Evolutionary conservation across 768 basidiomycete genomes (phyloP), one percentile per base, ranked within the genome.

Genomic region (Pleurotus salmoneostramineus): DNA sequence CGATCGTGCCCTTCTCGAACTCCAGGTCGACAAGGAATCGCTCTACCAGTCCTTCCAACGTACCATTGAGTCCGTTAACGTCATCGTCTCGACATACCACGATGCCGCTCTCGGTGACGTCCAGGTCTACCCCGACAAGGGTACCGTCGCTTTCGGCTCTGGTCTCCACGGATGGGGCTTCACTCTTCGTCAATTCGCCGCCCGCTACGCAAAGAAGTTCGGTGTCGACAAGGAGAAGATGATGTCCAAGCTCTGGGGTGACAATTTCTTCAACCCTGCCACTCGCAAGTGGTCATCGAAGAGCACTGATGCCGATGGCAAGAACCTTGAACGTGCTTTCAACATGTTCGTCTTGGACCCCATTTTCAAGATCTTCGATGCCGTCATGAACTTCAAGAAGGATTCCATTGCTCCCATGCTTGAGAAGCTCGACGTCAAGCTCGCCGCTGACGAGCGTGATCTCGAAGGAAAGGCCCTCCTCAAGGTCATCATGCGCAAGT

Each of bases 111-210:
- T 99, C 61, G 97, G 97, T 70, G 97, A 99, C 72, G 91, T 95
- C 71, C 97, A 99, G 79, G 95, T 98, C 65, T 98, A 96, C 81
- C 96, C 97, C 66, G 97, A 99, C 67, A 83, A 89, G 76, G 97
- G 97, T 67, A 99, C 97, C 61, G 91, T 99, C 69, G 97, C 97
- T 54, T 99, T 99, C 77, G 97, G 89, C 66, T 98, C 97, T 65
- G 97, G 97, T 83, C 91, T 99, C 62, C 97, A 99, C 77, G 97
- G 97, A 66, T 99, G 97, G 97, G 95, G 87, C 54, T 98, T 99
- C 83, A 95, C 96, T 62, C 93, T 99, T 69, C 93, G 95, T 70
- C 93, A 98, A 74, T 99, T 99, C 73, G 95, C 97, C 50, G 69
- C 71, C 62, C 88, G 95, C 58, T 99, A 99, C 75, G 83, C 92